Evolutionary conservation across 83 land plant genomes (phyloP).

Genomic region (Picea mariana): DNA sequence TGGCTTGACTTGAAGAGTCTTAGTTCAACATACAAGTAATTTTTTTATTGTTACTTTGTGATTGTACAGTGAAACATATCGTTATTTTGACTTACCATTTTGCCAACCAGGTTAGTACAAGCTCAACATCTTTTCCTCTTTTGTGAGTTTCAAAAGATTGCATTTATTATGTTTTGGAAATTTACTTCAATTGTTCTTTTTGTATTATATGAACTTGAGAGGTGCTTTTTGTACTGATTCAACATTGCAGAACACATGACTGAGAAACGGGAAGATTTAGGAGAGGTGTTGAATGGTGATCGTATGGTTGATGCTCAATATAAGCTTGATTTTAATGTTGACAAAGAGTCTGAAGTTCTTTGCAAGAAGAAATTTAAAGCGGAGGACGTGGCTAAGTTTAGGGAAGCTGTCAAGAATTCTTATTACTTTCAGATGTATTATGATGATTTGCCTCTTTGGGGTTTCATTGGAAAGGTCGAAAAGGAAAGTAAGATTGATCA

Average conservation of each 20-base stretch:
- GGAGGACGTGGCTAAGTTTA: slow-evolving; percentile 54
- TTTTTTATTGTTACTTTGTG: too few species aligned
- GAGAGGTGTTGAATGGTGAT: slow-evolving; percentile 86
- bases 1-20: too few species aligned
- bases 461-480: slow-evolving; percentile 72
- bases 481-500: slow-evolving; percentile 50
- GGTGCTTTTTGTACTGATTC: too few species aligned
- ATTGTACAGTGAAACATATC: slow-evolving; percentile 78
- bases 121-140: too few species aligned
- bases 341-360: slow-evolving; percentile 49
- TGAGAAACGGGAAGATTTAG: slow-evolving; percentile 71
- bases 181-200: too few species aligned
- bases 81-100: slow-evolving; percentile 82
- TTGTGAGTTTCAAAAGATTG: too few species aligned
- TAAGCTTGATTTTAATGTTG: slow-evolving; percentile 56
- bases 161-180: too few species aligned
- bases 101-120: slow-evolving; percentile 52
- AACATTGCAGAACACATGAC: slow-evolving; percentile 37
- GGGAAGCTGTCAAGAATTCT: slow-evolving; percentile 70
- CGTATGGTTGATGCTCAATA: slow-evolving; percentile 76
- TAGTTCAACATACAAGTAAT: too few species aligned
- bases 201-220: too few species aligned
- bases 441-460: slow-evolving; percentile 90
- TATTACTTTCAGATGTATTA: slow-evolving; percentile 90
- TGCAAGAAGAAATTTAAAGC: slow-evolving; percentile 52